A percentile compares a stretch with the other conserved stretches of the same genome.
Evolutionary conservation across 139 green algal genomes (phyloP).

Genomic region (Chlamydomonas eustigma): DNA sequence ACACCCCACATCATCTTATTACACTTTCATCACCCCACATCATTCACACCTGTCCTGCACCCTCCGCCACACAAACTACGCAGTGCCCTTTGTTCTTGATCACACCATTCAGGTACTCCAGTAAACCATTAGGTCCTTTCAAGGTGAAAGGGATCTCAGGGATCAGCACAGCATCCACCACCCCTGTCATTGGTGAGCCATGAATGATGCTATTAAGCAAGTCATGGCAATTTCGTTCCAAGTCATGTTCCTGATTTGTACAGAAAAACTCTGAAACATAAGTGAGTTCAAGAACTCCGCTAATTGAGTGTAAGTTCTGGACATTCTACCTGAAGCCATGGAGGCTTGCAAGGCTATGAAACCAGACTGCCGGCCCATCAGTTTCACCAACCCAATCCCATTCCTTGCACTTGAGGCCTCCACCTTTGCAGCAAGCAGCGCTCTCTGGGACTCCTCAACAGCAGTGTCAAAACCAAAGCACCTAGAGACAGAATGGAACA

Average conservation of each 20-base stretch:
- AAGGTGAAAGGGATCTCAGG: slow-evolving; percentile 63
- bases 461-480: slow-evolving; percentile 92
- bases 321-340: slow-evolving; percentile 66
- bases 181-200: slow-evolving; percentile 50
- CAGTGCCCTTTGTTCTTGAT: slow-evolving; percentile 78
- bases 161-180: slow-evolving; percentile 86
- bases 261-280: no score
- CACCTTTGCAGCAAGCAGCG: slow-evolving; percentile 87
- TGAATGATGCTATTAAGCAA: no score
- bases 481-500: no score
- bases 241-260: no score
- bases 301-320: no score
- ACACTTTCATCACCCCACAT: no score
- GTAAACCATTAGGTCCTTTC: slow-evolving; percentile 34
- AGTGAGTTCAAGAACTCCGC: no score
- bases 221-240: no score
- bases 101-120: slow-evolving; percentile 54
- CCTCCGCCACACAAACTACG: slow-evolving; percentile 68
- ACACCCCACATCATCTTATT: no score
- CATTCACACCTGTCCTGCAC: slow-evolving; percentile 51
- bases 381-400: slow-evolving; percentile 95
- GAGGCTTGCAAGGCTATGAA: slow-evolving; percentile 97
- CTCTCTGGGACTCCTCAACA: slow-evolving; percentile 93
- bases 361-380: slow-evolving; percentile 94
- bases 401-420: slow-evolving; percentile 76